These are phyloP conservation scores for Nakazawaea peltata DNA, from an alignment of 805 yeast species.

Conservation along the genomic window DNA sequence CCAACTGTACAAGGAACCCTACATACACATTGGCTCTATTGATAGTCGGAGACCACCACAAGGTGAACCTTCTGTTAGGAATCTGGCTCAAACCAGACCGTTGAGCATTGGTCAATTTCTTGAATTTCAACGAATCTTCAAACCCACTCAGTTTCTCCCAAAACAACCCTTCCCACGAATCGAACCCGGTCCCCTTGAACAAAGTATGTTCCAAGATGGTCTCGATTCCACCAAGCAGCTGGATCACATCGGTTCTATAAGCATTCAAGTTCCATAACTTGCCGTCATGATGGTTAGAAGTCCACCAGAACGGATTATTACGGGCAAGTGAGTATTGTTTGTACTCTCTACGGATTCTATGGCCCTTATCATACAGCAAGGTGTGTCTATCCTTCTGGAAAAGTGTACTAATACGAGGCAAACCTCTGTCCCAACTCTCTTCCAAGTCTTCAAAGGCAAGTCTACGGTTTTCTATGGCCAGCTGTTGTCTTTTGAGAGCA, in stretches of 20 bases:
- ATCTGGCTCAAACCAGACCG: conserved; percentile 95
- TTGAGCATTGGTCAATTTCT: conserved; percentile 95
- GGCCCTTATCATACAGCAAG: conserved; percentile 90
- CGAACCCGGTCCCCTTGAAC: conserved; percentile 95
- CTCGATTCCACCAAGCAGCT: conserved; percentile 95
- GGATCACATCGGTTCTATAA: conserved; percentile 92
- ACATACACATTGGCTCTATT: conserved; percentile 97
- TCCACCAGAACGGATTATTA: conserved; percentile 95
- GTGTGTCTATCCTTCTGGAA: conserved; percentile 95
- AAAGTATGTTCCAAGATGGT: conserved; percentile 91
- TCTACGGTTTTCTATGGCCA: conserved; percentile 76
- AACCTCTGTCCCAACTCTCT: conserved; percentile 93
- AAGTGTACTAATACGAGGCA: conserved; percentile 90
- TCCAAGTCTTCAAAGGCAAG: conserved; percentile 90
- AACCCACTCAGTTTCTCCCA: conserved; percentile 99
- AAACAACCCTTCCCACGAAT: conserved; percentile 96
- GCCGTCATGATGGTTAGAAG: conserved; percentile 88
- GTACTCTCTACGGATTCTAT: conserved; percentile 74
- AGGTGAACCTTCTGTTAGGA: conserved; percentile 92
- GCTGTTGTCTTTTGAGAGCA: conserved; percentile 83
- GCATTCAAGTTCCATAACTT: conserved; percentile 89
- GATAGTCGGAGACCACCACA: conserved; percentile 99
- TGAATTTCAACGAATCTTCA: conserved; percentile 91
- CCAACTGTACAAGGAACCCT: conserved; percentile 93
- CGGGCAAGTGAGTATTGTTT: conserved; percentile 65